phyloP scores from a whole-genome alignment of 2,329 filamentous ascomycete species.

The Arthroderma sp. region DNA sequence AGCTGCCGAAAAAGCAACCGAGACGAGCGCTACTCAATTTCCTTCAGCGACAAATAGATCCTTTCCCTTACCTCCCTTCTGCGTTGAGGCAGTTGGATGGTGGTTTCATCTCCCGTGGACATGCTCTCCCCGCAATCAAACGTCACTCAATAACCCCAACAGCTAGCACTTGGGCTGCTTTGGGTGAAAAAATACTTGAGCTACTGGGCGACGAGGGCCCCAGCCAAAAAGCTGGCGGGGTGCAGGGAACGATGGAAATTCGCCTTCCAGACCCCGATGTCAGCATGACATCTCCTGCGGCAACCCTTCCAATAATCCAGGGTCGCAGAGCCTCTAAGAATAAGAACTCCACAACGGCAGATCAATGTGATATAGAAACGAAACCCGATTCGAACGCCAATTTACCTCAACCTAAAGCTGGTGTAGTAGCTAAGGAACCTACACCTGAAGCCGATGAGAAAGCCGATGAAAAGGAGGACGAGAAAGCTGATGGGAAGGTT shows the following conservation, averaged over 20 bases:
- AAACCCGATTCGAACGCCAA: not conserved
- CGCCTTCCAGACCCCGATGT: constrained; percentile 24
- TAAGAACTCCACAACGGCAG: not conserved
- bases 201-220: constrained; percentile 32
- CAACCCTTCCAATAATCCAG: constrained; percentile 11
- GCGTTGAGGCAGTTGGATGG: not conserved
- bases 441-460: not conserved
- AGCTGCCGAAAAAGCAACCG: constrained; percentile 39
- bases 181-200: constrained; percentile 39
- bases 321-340: not conserved
- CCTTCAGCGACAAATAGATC: constrained; percentile 44
- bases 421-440: not conserved
- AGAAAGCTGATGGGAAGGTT: not conserved
- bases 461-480: not conserved
- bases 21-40: constrained; percentile 42
- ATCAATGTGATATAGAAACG: not conserved
- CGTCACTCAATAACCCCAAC: constrained; percentile 29
- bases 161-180: constrained; percentile 35
- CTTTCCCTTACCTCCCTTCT: constrained; percentile 37
- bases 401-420: too few species aligned
- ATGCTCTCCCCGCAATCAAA: constrained; percentile 28
- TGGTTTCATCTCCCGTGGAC: constrained; percentile 15
- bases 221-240: constrained; percentile 12
- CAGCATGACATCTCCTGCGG: not conserved
- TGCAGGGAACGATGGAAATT: constrained; percentile 26